phyloP scores from a whole-genome alignment of 148 eudicot species.

The Pharnaceum exiguum region DNA sequence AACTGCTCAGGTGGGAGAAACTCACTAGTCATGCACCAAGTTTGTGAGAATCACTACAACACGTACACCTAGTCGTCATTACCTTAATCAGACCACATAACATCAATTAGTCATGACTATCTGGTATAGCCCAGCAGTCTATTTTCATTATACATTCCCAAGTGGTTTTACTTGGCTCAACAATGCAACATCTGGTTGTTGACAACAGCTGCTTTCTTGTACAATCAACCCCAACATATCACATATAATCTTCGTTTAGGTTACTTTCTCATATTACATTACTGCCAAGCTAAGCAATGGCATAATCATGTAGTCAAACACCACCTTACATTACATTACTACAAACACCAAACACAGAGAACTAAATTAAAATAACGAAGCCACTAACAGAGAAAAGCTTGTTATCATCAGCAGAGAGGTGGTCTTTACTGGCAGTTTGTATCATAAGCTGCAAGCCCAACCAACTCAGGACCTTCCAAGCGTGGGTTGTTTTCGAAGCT shows the following conservation, averaged over 20 bases:
- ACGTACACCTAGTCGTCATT: no score
- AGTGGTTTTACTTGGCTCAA: no score
- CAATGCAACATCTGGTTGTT: no score
- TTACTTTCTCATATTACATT: constrained; percentile 15
- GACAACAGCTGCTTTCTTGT: no score
- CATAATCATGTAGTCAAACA: constrained; percentile 8
- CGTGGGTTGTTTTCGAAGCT: constrained; percentile 88
- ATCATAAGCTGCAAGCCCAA: constrained; percentile 79
- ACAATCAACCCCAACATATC: no score
- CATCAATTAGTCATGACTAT: no score
- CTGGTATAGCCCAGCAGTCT: no score
- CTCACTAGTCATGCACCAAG: no score
- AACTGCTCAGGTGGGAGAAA: no score
- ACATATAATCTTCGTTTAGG: constrained; percentile 1
- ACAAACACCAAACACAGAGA: constrained; percentile 3
- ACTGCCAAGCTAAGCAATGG: neutral
- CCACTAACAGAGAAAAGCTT: constrained; percentile 11
- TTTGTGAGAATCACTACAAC: no score
- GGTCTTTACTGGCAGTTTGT: constrained; percentile 57
- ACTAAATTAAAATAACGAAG: constrained; percentile 4
- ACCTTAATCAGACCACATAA: no score
- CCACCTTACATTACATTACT: constrained; percentile 21
- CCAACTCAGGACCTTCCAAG: constrained; percentile 87
- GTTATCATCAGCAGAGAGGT: constrained; percentile 5
- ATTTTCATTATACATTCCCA: no score